Percentiles rank a stretch among this genome's conserved stretches.
Conservation (phyloP, 1,139 yeast genomes). For the Yamadazyma diospyri region DNA sequence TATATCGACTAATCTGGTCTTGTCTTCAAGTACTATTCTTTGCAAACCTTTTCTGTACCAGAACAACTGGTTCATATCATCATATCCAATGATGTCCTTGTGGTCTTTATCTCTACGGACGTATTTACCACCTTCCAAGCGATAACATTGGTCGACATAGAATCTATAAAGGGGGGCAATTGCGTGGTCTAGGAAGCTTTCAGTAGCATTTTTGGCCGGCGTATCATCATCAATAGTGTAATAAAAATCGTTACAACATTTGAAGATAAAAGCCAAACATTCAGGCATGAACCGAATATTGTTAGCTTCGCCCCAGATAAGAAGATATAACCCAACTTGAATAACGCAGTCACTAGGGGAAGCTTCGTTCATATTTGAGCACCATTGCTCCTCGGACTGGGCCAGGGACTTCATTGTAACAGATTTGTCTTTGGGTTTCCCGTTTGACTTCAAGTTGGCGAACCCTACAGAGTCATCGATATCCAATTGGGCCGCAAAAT, state of each 20-base stretch:
- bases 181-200: conserved; percentile 54
- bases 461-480: conserved; percentile 79
- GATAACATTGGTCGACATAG: conserved; percentile 55
- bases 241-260: conserved; percentile 72
- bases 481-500: conserved; percentile 88
- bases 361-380: conserved; percentile 51
- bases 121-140: conserved; percentile 31
- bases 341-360: conserved; percentile 53
- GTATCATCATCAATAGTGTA: conserved; percentile 37
- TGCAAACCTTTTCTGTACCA: conserved; percentile 55
- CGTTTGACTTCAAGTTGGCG: conserved; percentile 47
- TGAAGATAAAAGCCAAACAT: conserved; percentile 74
- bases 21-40: conserved; percentile 35
- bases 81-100: conserved; percentile 52
- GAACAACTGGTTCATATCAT: conserved; percentile 61
- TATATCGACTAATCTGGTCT: conserved; percentile 36
- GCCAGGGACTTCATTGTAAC: conserved; percentile 33
- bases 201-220: conserved; percentile 18
- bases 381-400: conserved; percentile 82
- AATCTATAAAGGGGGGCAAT: conserved; percentile 74
- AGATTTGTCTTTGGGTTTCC: conserved; percentile 38
- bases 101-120: conserved; percentile 51
- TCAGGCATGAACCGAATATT: conserved; percentile 83
- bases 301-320: conserved; percentile 90
- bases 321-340: conserved; percentile 65